Base-by-base conservation (phyloP, 108 stramenopile genomes). In the Pseudonitzschia multiseries region DNA sequence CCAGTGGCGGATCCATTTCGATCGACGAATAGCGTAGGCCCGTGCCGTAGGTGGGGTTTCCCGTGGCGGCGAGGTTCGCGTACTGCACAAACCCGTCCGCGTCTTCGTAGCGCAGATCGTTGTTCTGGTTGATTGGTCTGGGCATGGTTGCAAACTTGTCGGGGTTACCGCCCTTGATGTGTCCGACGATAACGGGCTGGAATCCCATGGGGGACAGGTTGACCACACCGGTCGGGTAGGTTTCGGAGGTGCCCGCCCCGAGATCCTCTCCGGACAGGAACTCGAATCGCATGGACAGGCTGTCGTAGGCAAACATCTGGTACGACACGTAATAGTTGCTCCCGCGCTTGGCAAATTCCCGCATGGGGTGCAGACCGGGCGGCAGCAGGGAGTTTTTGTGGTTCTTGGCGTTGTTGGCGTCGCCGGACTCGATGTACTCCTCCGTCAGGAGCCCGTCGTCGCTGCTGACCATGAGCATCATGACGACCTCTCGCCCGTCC, bases 401-500 rank as follows among this genome's bases (percentile, higher is more conserved):
- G 40, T 62, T 62, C 4, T 62, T 24, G n/a, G 61, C 18, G 36
- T 62, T 62, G 40, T 62, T 62, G 32, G 32, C 40, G 18, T 62
- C 61, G n/a, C 40, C 40, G 15, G 26, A 9, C 15, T 62, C 61
- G 29, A 62, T 40, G 40, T 40, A 62, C 29, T 33, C 40, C 15
- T 62, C 61, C 33, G 61, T 62, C 40, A 62, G 15, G 2, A 62
- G 40, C 10, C 2, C 4, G 29, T 62, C 61, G 40, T 36, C 17
- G 29, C 61, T 62, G 40, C 36, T 21, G 6, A 62, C 40, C 32
- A 14, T 36, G 29, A 62, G 17, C 4, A 62, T 32, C 40, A 56
- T 56, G 54, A 56, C 2, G 40, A 17, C 15, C 13, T 62, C 61
- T 36, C 14, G 57, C 3, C 26, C n/a, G 12, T 62, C 15, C 20